Evolutionary conservation across 306 rosid species (phyloP).

Genomic region (Prunus davidiana): DNA sequence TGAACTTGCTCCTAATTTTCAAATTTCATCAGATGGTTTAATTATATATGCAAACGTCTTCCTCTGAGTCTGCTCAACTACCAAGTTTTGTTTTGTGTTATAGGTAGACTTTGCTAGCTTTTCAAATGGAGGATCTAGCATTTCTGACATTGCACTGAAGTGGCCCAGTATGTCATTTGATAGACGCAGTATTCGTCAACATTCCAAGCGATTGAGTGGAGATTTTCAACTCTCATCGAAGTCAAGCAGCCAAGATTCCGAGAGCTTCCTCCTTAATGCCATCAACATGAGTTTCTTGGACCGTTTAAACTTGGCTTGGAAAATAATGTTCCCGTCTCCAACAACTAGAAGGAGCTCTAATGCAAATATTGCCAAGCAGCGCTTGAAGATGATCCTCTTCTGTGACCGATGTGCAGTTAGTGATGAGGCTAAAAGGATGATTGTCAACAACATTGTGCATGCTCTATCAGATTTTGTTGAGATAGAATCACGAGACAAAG

Average conservation of each 20-base stretch:
- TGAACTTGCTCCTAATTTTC: not conserved
- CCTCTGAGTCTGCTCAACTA: not conserved
- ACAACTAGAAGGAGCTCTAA: conserved; percentile 63
- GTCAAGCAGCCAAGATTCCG: conserved; percentile 56
- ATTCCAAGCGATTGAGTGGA: conserved; percentile 42
- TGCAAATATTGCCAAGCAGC: conserved; percentile 92
- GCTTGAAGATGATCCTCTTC: conserved; percentile 91
- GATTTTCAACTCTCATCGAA: conserved; percentile 45
- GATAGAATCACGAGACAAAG: conserved; percentile 94
- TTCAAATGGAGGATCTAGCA: conserved; percentile 49
- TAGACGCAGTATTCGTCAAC: conserved; percentile 34
- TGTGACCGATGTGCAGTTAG: conserved; percentile 93
- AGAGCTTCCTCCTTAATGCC: conserved; percentile 80
- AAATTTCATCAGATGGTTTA: not conserved
- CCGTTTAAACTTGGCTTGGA: conserved; percentile 91
- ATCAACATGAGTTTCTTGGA: conserved; percentile 87
- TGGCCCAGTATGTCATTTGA: conserved; percentile 42
- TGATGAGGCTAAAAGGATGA: conserved; percentile 85
- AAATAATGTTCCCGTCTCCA: conserved; percentile 76
- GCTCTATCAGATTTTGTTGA: conserved; percentile 92
- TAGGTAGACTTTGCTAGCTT: conserved; percentile 61
- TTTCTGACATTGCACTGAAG: conserved; percentile 45
- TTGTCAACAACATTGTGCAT: conserved; percentile 72
- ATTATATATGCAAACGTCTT: conserved; percentile 9
- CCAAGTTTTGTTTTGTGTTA: conserved; percentile 23